Percentiles rank a stretch among this genome's conserved stretches.
Evolutionary conservation across 768 basidiomycete genomes (phyloP).

Genomic region (Panellus pusillus): DNA sequence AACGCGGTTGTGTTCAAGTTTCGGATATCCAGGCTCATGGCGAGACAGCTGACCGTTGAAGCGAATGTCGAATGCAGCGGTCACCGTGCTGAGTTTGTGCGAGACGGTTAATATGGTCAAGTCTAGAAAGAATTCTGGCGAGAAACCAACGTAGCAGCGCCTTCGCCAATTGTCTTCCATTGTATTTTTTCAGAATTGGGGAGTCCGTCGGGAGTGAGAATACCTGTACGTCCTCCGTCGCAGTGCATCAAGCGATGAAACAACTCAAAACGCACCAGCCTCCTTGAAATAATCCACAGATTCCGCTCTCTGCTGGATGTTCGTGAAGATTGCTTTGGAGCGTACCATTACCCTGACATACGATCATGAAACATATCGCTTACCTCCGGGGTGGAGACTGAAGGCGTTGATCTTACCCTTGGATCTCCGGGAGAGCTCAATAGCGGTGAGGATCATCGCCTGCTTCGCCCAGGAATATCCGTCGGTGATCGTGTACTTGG

Average conservation of each 20-base stretch:
- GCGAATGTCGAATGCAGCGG: too few species aligned
- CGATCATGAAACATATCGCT: not conserved
- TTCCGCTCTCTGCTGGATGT: not conserved
- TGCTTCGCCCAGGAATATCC: not conserved
- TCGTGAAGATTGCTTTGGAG: not conserved
- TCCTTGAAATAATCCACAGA: not conserved
- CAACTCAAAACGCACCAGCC: not conserved
- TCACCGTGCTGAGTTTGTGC: too few species aligned
- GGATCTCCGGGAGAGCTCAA: not conserved
- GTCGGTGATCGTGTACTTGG: too few species aligned
- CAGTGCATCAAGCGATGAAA: not conserved
- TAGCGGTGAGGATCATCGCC: slow-evolving; percentile 1
- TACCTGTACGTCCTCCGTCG: not conserved
- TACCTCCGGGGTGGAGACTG: slow-evolving; percentile 1
- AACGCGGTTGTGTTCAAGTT: too few species aligned
- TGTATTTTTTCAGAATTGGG: not conserved
- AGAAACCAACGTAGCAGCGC: not conserved
- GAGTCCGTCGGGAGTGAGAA: slow-evolving; percentile 1
- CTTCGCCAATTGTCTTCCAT: not conserved
- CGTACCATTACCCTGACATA: not conserved
- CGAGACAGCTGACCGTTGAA: too few species aligned
- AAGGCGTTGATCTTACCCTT: not conserved
- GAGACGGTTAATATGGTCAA: not conserved
- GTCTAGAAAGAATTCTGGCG: not conserved
- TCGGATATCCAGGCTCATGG: too few species aligned